A percentile compares a stretch with the other conserved stretches of the same genome.
Evolutionary conservation across 768 basidiomycete genomes (phyloP).

Genomic region (Strobilomyces confusus): DNA sequence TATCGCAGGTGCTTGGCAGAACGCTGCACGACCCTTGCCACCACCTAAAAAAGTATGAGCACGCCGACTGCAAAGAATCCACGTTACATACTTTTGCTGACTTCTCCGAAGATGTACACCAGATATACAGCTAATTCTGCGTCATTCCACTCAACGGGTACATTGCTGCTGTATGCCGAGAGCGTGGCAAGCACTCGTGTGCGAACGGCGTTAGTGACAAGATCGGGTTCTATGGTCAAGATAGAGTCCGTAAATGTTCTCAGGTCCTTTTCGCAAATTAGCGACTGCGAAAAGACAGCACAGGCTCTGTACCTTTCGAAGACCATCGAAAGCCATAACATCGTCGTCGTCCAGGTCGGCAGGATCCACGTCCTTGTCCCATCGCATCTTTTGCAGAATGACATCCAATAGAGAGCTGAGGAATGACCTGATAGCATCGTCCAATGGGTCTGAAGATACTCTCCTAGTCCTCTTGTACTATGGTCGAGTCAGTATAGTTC

Average conservation of each 20-base stretch:
- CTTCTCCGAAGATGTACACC: constrained; percentile 90
- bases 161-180: constrained; percentile 56
- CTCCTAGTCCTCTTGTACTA: constrained; percentile 81
- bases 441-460: constrained; percentile 55
- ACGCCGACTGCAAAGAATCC: neutral
- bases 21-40: constrained; percentile 79
- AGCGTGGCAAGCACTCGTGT: constrained; percentile 73
- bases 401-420: constrained; percentile 73
- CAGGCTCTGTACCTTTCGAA: constrained; percentile 64
- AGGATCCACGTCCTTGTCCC: constrained; percentile 76
- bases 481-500: constrained; percentile 4
- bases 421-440: constrained; percentile 70
- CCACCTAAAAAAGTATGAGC: constrained; percentile 43
- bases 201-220: constrained; percentile 76
- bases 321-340: constrained; percentile 70
- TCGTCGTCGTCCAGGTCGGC: constrained; percentile 90
- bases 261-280: constrained; percentile 58
- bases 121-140: constrained; percentile 93
- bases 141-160: constrained; percentile 80
- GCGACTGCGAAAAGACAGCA: constrained; percentile 1
- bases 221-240: constrained; percentile 76
- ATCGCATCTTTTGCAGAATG: constrained; percentile 84
- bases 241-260: constrained; percentile 85
- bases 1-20: constrained; percentile 71
- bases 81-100: constrained; percentile 70